Conservation (phyloP, 768 basidiomycete species). For the Amanita polypyramis region DNA sequence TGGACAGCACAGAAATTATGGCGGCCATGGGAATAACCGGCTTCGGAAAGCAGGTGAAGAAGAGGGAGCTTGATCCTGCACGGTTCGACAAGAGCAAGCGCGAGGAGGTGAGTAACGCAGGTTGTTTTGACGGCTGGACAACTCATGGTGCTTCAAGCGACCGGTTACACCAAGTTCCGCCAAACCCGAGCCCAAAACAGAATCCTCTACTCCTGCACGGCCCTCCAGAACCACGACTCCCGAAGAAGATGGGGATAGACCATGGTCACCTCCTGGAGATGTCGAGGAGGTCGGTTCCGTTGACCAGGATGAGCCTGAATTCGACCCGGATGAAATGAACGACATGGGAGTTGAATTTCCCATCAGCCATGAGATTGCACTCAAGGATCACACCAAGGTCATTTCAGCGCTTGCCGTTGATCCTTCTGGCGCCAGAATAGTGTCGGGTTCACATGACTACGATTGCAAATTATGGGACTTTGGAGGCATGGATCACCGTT, state of each 20-base stretch:
- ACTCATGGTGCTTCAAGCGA: conserved; percentile 1
- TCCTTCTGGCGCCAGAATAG: conserved; percentile 85
- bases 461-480: conserved; percentile 99
- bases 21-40: conserved; percentile 78
- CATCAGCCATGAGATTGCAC: conserved; percentile 77
- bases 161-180: background rate
- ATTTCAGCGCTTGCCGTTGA: conserved; percentile 89
- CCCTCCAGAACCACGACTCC: background rate
- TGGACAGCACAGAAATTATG: conserved; percentile 57
- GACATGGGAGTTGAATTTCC: conserved; percentile 61
- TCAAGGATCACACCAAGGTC: conserved; percentile 96
- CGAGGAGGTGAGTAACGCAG: conserved; percentile 23
- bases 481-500: conserved; percentile 87
- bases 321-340: conserved; percentile 39
- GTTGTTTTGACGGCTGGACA: conserved; percentile 1
- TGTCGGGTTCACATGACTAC: conserved; percentile 93
- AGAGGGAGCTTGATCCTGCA: conserved; percentile 61
- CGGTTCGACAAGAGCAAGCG: conserved; percentile 73
- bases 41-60: conserved; percentile 67
- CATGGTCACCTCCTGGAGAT: conserved; percentile 15
- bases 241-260: conserved; percentile 15
- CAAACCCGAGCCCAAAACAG: background rate
- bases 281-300: conserved; percentile 9
- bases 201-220: background rate
- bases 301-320: conserved; percentile 38